Conservation (phyloP, 495 filamentous ascomycete species). For the Trichoderma asperelloides region DNA sequence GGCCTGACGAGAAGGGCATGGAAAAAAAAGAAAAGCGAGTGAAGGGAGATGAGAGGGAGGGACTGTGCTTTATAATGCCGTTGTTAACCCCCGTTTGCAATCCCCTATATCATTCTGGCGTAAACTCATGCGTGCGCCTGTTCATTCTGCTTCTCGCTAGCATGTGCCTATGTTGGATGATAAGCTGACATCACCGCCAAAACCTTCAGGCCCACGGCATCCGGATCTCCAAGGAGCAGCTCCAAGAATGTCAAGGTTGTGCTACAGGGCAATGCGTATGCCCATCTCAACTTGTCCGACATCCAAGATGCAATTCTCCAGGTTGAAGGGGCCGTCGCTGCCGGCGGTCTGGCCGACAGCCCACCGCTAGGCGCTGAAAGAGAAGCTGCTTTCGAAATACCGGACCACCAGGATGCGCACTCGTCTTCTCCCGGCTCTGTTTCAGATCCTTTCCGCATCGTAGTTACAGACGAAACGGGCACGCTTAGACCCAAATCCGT, state of each 20-base stretch:
- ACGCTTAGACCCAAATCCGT: neutral
- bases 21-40: neutral
- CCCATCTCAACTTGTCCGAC: slow-evolving; percentile 8
- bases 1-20: neutral
- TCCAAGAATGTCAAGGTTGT: slow-evolving; percentile 4
- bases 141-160: neutral
- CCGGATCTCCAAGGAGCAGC: slow-evolving; percentile 6
- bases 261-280: neutral
- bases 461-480: slow-evolving; percentile 2
- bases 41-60: neutral
- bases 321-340: neutral
- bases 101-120: neutral
- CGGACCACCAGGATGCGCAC: neutral
- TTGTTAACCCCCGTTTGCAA: neutral
- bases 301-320: slow-evolving; percentile 10
- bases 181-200: neutral
- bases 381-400: neutral
- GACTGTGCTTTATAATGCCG: neutral
- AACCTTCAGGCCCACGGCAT: neutral
- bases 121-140: neutral
- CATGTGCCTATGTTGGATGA: neutral
- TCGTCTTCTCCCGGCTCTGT: neutral
- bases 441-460: neutral
- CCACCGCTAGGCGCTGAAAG: neutral
- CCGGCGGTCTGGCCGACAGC: neutral